Conservation (phyloP, 441 rosid genomes). For the Geranium incanum region DNA sequence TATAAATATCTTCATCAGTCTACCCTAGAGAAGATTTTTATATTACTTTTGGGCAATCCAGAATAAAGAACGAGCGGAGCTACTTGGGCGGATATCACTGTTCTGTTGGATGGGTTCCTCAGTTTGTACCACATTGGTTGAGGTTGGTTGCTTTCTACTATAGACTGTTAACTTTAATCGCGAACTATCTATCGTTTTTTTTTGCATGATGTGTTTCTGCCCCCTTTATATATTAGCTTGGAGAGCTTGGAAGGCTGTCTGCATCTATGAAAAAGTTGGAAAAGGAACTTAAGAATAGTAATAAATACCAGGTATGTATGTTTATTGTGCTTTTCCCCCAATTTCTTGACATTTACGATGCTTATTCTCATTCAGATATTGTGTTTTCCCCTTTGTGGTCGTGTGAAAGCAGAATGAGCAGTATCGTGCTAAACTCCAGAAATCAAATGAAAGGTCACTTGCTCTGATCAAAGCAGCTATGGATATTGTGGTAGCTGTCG, state of each 20-base stretch:
- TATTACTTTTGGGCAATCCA: constrained; percentile 14
- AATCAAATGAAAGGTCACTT: constrained; percentile 76
- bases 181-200: neutral
- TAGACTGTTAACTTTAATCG: neutral
- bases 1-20: neutral
- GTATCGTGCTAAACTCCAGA: constrained; percentile 61
- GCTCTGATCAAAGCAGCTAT: constrained; percentile 73
- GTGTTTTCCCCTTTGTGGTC: constrained; percentile 1
- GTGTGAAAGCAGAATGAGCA: constrained; percentile 49
- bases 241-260: constrained; percentile 86
- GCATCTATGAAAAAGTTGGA: constrained; percentile 67
- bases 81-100: constrained; percentile 81
- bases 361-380: neutral
- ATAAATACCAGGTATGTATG: constrained; percentile 47
- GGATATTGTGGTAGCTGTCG: constrained; percentile 79
- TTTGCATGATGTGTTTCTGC: constrained; percentile 9
- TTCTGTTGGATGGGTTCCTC: constrained; percentile 91
- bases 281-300: constrained; percentile 55
- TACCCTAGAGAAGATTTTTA: neutral
- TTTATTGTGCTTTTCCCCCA: neutral
- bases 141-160: constrained; percentile 42
- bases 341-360: neutral
- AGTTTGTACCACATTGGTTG: constrained; percentile 64
- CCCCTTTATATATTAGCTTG: constrained; percentile 34
- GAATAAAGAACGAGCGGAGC: constrained; percentile 82